Evolutionary conservation across 306 rosid species (phyloP).

Genomic region (Fragaria iinumae): DNA sequence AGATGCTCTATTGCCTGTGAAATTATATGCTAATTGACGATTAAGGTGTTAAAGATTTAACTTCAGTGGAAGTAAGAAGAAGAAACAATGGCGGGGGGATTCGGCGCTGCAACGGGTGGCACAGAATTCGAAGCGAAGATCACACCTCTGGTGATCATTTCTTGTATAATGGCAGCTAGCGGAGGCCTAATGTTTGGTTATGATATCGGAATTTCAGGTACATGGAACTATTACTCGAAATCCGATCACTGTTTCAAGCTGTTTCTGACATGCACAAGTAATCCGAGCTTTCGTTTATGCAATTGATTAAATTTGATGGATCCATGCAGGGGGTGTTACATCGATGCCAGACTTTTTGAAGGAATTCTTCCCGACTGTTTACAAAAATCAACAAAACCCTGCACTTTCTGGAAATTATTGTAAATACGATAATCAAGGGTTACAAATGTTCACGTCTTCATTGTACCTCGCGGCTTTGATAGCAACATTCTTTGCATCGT

Average conservation of each 20-base stretch:
- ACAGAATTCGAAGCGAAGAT: slow-evolving; percentile 10
- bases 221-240: not conserved
- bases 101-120: not conserved
- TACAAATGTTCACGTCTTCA: slow-evolving; percentile 72
- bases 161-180: slow-evolving; percentile 15
- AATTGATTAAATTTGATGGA: not conserved
- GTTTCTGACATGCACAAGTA: not conserved
- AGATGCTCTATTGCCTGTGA: no score
- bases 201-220: slow-evolving; percentile 26
- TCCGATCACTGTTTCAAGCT: not conserved
- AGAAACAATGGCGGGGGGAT: not conserved
- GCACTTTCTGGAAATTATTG: slow-evolving; percentile 49
- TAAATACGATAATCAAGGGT: slow-evolving; percentile 58
- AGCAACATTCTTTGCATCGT: slow-evolving; percentile 56
- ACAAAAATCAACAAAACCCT: slow-evolving; percentile 13
- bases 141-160: slow-evolving; percentile 3
- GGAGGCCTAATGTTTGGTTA: slow-evolving; percentile 10
- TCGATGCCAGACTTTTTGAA: slow-evolving; percentile 54
- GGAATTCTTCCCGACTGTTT: slow-evolving; percentile 53
- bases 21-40: no score
- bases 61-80: not conserved
- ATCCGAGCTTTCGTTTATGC: not conserved
- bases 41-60: not conserved
- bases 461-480: slow-evolving; percentile 62
- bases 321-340: slow-evolving; percentile 46